Base-by-base conservation (phyloP, 192 early-diverging fungal genomes). In the Endogone sp. region DNA sequence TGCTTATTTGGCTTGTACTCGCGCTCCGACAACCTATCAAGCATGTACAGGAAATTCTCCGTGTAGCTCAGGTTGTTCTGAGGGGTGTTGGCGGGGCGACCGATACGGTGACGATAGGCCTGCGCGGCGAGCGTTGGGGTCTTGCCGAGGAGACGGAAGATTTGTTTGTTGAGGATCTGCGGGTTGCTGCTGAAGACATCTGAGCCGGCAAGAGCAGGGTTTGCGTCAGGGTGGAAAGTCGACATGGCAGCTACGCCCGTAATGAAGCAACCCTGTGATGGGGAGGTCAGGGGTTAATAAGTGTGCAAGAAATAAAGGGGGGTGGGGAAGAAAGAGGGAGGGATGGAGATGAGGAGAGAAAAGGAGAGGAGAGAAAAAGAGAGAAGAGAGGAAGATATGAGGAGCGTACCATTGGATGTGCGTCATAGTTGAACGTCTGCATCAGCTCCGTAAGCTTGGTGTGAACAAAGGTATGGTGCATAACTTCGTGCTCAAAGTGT, bases 1-100 rank as follows among this genome's bases (percentile, higher is more conserved):
- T 73, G 73, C 28, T 86, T 76, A 66, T 90, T 79, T 23, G 89
- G 88, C 13, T 71, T 64, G 56, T 90, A 90, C 54, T 88, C 76
- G 37, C 72, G 68, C 67, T 90, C 88, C 8, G 78, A 77, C 20
- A 90, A 73, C 16, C 75, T 75, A 72, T 89, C 88, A 75, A 90
- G 76, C 89, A 90, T 90, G 73, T 81, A 89, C 29, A 90, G 65
- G 56, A 90, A 88, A 71, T 90, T 90, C 70, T 83, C 87, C 2
- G 84, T 82, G 64, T 88, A 89, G 26, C 71, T 72, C 25, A 89
- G 71, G 10, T 79, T 79, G 62, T 85, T 80, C 32, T 65, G 72
- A 49, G 65, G 88, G 69, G 32, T 37, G 27, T 79, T 79, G 64
- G 9, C 37, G 31, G 72, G 74, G 62, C 77, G 75, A 20, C 89